These are phyloP conservation scores for Pyrus pyrifolia DNA, from an alignment of 306 rosid genomes.

Conservation along the genomic window DNA sequence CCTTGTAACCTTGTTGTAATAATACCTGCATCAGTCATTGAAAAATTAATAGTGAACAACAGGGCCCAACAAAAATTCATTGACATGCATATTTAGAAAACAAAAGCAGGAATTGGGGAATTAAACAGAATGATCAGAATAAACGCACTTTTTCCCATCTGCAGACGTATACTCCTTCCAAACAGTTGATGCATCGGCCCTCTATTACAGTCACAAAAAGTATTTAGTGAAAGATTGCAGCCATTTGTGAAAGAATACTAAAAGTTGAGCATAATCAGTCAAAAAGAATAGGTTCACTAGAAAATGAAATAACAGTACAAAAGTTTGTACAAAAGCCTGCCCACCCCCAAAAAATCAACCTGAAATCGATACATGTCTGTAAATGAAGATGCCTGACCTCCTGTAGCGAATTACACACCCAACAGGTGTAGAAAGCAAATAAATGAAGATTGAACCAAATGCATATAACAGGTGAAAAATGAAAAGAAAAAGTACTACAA, in stretches of 20 bases:
- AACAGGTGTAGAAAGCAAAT: background rate
- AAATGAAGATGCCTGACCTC: background rate
- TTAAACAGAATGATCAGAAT: slow-evolving; percentile 12
- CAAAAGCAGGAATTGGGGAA: slow-evolving; percentile 1
- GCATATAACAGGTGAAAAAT: background rate
- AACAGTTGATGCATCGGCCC: slow-evolving; percentile 98
- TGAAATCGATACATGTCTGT: background rate
- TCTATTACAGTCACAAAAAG: slow-evolving; percentile 63
- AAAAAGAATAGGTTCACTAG: background rate
- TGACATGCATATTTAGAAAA: background rate
- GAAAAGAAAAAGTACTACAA: background rate
- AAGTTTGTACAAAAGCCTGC: background rate
- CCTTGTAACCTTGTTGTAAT: slow-evolving; percentile 84
- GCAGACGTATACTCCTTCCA: slow-evolving; percentile 95
- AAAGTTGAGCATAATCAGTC: background rate
- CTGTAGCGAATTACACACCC: slow-evolving; percentile 3
- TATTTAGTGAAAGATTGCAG: slow-evolving; percentile 23
- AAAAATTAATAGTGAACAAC: slow-evolving; percentile 12
- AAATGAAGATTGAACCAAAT: background rate
- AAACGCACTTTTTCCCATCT: slow-evolving; percentile 86
- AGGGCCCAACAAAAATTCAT: background rate
- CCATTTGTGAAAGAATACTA: slow-evolving; percentile 18
- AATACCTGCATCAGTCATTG: slow-evolving; percentile 58
- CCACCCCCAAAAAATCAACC: slow-evolving; percentile 1
- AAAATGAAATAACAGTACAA: background rate